Evolutionary conservation across 169 alveolate genomes (phyloP), one percentile per base, ranked within the genome.

Genomic region (Cyclospora cayetanensis): DNA sequence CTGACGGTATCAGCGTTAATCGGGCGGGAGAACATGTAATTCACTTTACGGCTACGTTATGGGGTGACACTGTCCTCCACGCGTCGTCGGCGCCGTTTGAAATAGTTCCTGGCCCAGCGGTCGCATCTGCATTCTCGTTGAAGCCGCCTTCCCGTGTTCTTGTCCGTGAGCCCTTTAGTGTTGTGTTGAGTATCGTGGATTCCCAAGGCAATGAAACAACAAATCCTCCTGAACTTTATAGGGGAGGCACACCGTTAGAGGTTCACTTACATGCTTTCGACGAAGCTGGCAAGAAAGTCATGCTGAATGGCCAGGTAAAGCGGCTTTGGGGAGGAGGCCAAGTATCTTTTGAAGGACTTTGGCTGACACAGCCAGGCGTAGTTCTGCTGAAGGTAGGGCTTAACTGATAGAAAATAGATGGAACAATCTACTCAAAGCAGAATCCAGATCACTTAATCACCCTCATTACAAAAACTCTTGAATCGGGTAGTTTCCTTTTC

Each of bases 311-410:
- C 42, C 74, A 80, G 4, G 35, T n/a, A 11, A 18, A 29, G 27
- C 90, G 66, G 15, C 55, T 53, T 5, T 80, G 90, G 90, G 90
- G 74, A 34, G 90, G 90, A 4, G 74, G 90, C 25, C 46, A 80
- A 20, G 1, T 80, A 4, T 7, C 43, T 34, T 80, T 80, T 41
- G 90, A 80, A 80, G 90, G 76, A 22, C 90, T 80, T 20, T 53
- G 60, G 90, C 53, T 80, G 27, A 35, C 76, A 29, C 70, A 80
- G 55, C 90, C 76, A 41, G 90, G 76, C 25, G 29, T n/a, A 34
- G 66, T 80, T 37, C 27, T 41, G 11, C 50, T 80, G 20, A 80
- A 80, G 90, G 90, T 63, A 34, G 53, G 90, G 70, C 76, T 52
- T 20, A 18, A 42, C 76, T n/a, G n/a, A n/a, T n/a, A n/a, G n/a